These are phyloP conservation scores for Dipteronia sinensis DNA, from an alignment of 345 rosid genomes.

Conservation along the genomic window DNA sequence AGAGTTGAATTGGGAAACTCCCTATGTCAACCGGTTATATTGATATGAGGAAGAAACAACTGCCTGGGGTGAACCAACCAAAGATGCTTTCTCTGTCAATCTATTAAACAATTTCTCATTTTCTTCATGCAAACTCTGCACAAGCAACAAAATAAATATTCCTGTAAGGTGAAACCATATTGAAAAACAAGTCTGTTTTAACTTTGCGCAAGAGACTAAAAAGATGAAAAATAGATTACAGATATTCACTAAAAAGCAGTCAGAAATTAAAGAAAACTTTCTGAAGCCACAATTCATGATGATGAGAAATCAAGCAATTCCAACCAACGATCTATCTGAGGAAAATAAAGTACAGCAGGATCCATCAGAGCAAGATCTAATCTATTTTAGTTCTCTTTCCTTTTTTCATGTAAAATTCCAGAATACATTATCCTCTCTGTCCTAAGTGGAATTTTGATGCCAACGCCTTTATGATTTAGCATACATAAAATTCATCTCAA, in stretches of 20 bases:
- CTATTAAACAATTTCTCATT: constrained; percentile 97
- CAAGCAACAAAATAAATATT: constrained; percentile 24
- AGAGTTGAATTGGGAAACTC: too few species aligned
- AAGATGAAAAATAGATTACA: not conserved
- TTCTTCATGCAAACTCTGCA: constrained; percentile 97
- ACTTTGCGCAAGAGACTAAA: not conserved
- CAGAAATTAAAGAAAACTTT: not conserved
- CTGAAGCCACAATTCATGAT: not conserved
- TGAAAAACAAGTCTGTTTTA: not conserved
- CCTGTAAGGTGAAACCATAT: constrained; percentile 22
- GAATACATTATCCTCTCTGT: not conserved
- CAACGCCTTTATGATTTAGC: not conserved
- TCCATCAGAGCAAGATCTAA: not conserved
- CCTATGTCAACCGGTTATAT: too few species aligned
- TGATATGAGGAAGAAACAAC: not conserved
- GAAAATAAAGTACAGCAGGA: not conserved
- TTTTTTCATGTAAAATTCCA: not conserved
- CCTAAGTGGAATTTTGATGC: not conserved
- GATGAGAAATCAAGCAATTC: not conserved
- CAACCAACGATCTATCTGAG: constrained; percentile 18
- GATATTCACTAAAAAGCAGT: not conserved
- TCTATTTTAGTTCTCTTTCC: not conserved
- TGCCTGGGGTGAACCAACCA: constrained; percentile 75
- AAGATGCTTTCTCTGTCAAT: constrained; percentile 84
- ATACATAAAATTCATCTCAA: not conserved